phyloP scores from a whole-genome alignment of 176 grass and related monocot species.

The Pontederia crassipes region DNA sequence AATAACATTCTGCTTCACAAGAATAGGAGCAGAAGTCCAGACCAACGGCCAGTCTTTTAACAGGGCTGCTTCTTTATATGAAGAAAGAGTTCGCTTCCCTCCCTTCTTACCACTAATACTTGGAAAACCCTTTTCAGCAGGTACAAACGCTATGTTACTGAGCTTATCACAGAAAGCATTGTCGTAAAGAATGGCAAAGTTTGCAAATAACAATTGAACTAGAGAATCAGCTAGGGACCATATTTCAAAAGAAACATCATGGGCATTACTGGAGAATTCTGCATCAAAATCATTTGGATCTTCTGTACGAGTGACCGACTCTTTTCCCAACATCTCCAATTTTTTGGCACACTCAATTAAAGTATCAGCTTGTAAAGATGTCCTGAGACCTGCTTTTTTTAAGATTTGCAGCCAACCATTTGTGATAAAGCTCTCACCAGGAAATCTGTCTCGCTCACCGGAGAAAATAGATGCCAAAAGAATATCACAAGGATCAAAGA shows the following conservation, averaged over 20 bases:
- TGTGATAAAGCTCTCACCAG: slow-evolving; percentile 62
- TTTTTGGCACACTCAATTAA: slow-evolving; percentile 74
- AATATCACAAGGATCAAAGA: slow-evolving; percentile 76
- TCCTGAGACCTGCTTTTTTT: slow-evolving; percentile 70
- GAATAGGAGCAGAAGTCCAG: slow-evolving; percentile 83
- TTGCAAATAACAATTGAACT: slow-evolving; percentile 64
- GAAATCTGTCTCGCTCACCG: slow-evolving; percentile 68
- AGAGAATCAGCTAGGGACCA: slow-evolving; percentile 81
- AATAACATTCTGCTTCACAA: slow-evolving; percentile 68
- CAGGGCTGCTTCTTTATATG: slow-evolving; percentile 73
- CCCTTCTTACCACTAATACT: slow-evolving; percentile 97
- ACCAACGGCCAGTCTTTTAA: slow-evolving; percentile 84
- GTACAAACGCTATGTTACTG: slow-evolving; percentile 78
- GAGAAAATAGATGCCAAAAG: slow-evolving; percentile 73
- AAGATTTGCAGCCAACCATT: slow-evolving; percentile 84
- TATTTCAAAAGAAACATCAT: slow-evolving; percentile 79
- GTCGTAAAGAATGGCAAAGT: slow-evolving; percentile 83
- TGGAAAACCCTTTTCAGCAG: slow-evolving; percentile 91
- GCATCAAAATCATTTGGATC: slow-evolving; percentile 62
- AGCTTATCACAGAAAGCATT: slow-evolving; percentile 81
- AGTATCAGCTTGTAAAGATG: slow-evolving; percentile 67
- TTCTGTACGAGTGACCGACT: slow-evolving; percentile 36
- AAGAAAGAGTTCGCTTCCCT: slow-evolving; percentile 72
- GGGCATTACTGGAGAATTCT: slow-evolving; percentile 42
- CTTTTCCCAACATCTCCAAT: slow-evolving; percentile 66